Percentiles rank a stretch among this genome's conserved stretches.
These are phyloP conservation scores for Lactuca saligna DNA, from an alignment of 129 eudicot species.

Conservation along the genomic window DNA sequence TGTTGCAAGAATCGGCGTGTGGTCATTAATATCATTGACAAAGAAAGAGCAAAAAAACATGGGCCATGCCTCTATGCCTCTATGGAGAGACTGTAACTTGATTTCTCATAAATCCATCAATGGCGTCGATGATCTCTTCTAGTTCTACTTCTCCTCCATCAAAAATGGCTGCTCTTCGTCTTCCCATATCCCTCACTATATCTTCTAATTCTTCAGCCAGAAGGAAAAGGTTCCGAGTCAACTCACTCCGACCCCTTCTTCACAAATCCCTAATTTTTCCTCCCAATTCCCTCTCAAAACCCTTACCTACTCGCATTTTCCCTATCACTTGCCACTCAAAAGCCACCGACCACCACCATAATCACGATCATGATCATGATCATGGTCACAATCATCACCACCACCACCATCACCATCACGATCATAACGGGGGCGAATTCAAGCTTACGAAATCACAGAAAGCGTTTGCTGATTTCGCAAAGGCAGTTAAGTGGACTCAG, in stretches of 20 bases:
- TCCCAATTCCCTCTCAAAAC: conserved; percentile 20
- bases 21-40: conserved; percentile 2
- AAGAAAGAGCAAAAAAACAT: neutral
- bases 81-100: neutral
- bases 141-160: conserved; percentile 6
- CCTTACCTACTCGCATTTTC: conserved; percentile 37
- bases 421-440: conserved; percentile 23
- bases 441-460: conserved; percentile 61
- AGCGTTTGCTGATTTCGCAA: conserved; percentile 53
- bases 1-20: conserved; percentile 23
- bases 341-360: conserved; percentile 31
- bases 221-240: conserved; percentile 32
- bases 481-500: conserved; percentile 61
- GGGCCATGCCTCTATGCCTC: conserved; percentile 9
- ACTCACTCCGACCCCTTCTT: conserved; percentile 34
- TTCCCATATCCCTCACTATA: conserved; percentile 23
- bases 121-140: conserved; percentile 10
- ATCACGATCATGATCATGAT: conserved; percentile 28
- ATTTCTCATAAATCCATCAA: neutral
- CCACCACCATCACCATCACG: conserved; percentile 22
- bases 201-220: conserved; percentile 20
- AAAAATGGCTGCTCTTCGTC: conserved; percentile 48
- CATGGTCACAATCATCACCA: conserved; percentile 25
- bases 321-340: conserved; percentile 28
- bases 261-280: conserved; percentile 33